These are phyloP conservation scores for Aurantiochytrium sp. DNA, from an alignment of 108 stramenopile species.

Conservation along the genomic window DNA sequence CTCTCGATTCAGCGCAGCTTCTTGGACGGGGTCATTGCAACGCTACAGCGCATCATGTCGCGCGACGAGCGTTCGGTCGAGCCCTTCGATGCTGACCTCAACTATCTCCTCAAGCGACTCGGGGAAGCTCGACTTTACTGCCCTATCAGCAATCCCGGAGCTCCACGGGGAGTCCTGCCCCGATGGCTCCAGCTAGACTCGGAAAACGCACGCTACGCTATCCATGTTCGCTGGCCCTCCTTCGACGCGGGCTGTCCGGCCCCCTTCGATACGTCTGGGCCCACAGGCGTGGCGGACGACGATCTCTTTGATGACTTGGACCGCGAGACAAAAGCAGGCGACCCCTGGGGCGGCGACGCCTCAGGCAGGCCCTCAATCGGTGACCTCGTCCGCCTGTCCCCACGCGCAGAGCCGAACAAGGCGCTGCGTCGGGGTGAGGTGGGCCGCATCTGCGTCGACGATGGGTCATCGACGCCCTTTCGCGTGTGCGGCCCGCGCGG, in stretches of 20 bases:
- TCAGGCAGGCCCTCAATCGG: too few relatives aligned
- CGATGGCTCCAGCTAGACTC: not conserved
- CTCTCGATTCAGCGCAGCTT: not conserved
- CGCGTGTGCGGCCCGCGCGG: constrained; percentile 17
- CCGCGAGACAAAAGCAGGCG: not conserved
- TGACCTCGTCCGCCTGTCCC: not conserved
- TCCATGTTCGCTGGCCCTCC: not conserved
- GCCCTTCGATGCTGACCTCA: not conserved
- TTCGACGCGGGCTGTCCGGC: not conserved
- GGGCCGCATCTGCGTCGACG: not conserved
- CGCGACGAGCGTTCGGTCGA: not conserved
- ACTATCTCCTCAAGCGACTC: not conserved
- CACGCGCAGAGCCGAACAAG: not conserved
- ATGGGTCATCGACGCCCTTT: not conserved
- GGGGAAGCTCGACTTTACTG: not conserved
- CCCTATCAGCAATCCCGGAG: not conserved
- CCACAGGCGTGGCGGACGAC: not conserved
- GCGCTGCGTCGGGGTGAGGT: not conserved
- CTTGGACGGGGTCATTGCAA: not conserved
- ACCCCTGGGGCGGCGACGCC: too few relatives aligned
- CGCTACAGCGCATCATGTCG: not conserved
- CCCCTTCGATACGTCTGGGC: too few relatives aligned
- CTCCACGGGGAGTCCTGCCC: too few relatives aligned
- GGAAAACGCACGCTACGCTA: not conserved
- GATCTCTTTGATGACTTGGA: not conserved